Percentiles rank a stretch among this genome's conserved stretches.
Evolutionary conservation across 2,329 filamentous ascomycete species (phyloP).

Genomic region (Zymoseptoria brevis): DNA sequence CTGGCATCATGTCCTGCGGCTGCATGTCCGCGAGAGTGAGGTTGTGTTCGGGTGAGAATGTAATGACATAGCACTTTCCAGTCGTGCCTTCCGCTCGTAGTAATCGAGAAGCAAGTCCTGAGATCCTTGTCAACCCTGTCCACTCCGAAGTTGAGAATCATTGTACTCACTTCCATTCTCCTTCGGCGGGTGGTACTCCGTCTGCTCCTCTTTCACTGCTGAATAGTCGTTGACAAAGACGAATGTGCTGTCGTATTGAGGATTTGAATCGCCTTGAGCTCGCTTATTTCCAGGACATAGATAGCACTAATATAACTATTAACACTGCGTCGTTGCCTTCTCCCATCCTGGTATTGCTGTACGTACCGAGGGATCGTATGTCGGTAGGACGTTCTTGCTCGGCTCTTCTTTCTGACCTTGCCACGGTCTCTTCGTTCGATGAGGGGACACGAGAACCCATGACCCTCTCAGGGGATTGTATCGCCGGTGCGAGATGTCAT

Average conservation of each 20-base stretch:
- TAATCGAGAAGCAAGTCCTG: constrained; percentile 66
- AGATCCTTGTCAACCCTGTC: background rate
- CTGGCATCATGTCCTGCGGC: constrained; percentile 65
- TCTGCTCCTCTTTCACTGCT: constrained; percentile 88
- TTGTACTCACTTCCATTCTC: constrained; percentile 40
- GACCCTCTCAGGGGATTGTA: constrained; percentile 86
- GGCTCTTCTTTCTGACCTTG: constrained; percentile 55
- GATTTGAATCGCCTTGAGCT: constrained; percentile 79
- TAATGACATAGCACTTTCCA: constrained; percentile 93
- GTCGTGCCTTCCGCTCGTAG: constrained; percentile 79
- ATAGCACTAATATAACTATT: constrained; percentile 59
- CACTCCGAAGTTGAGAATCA: background rate
- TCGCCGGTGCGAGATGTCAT: constrained; percentile 93
- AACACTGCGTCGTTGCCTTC: constrained; percentile 3
- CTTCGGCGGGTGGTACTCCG: constrained; percentile 58
- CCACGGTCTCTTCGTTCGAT: constrained; percentile 95
- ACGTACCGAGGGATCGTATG: constrained; percentile 62
- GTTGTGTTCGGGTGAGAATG: constrained; percentile 85
- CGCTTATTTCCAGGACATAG: constrained; percentile 86
- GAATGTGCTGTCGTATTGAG: constrained; percentile 77
- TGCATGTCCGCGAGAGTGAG: constrained; percentile 86
- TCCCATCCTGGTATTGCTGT: background rate
- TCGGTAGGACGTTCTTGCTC: constrained; percentile 49
- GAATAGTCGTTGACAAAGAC: constrained; percentile 97
- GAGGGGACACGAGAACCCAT: constrained; percentile 91